Percentiles rank a stretch among this genome's conserved stretches.
Conservation (phyloP, 106 monocot genomes). For the Dendrobium nobile region DNA sequence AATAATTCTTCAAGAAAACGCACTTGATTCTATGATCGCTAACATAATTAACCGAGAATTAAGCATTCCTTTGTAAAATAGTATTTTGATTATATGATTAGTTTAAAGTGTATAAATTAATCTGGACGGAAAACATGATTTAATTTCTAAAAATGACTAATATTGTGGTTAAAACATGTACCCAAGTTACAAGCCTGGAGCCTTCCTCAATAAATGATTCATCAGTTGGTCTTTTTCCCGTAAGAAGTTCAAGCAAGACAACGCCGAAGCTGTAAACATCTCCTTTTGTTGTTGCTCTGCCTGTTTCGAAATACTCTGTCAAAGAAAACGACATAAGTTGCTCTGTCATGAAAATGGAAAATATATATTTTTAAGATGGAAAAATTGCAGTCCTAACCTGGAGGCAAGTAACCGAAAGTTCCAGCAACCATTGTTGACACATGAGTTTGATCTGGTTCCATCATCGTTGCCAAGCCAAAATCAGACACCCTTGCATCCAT, state of each 20-base stretch:
- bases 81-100: no score
- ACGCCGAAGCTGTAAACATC: conserved; percentile 94
- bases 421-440: conserved; percentile 79
- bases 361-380: neutral
- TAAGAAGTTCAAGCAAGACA: conserved; percentile 74
- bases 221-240: conserved; percentile 80
- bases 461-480: conserved; percentile 77
- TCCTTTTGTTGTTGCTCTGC: conserved; percentile 76
- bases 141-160: no score
- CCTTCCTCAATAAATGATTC: conserved; percentile 79
- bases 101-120: no score
- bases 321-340: neutral
- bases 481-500: conserved; percentile 81
- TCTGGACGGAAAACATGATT: no score
- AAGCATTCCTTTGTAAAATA: no score
- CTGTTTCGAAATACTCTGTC: conserved; percentile 88
- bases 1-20: no score
- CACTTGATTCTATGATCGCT: no score
- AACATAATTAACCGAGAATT: no score
- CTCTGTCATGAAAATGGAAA: neutral
- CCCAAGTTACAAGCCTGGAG: conserved; percentile 73
- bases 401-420: conserved; percentile 85
- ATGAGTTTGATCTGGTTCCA: conserved; percentile 60
- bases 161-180: conserved; percentile 2
- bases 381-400: conserved; percentile 29